Evolutionary conservation across 73 alveolate species (phyloP).

Genomic region (Stentor roeselii): DNA sequence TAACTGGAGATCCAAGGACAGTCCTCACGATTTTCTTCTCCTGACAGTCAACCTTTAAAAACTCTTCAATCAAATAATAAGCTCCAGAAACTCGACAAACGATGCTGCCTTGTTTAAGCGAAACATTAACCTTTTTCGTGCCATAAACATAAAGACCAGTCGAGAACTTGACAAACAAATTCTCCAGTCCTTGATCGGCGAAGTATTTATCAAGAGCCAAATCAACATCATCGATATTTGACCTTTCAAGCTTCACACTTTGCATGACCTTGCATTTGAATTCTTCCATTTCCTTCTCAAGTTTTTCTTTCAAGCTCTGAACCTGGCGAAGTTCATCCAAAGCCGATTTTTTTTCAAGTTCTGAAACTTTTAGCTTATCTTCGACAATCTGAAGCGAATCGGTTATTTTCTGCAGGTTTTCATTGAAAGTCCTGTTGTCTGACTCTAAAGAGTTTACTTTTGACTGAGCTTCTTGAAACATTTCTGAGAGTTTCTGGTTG

Average conservation of each 20-base stretch:
- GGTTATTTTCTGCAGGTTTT: too few species aligned
- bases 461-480: too few species aligned
- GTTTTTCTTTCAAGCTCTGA: background rate
- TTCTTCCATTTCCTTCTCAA: background rate
- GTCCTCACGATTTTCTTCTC: background rate
- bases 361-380: background rate
- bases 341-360: too few species aligned
- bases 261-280: background rate
- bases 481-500: background rate
- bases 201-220: background rate
- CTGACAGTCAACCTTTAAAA: background rate
- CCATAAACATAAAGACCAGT: slow-evolving; percentile 3
- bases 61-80: background rate
- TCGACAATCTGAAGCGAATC: background rate
- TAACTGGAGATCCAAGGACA: background rate
- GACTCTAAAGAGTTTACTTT: background rate
- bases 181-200: background rate
- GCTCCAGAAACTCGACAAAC: slow-evolving; percentile 9
- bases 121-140: background rate
- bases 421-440: too few species aligned
- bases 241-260: background rate
- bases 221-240: background rate
- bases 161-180: background rate
- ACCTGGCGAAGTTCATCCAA: background rate
- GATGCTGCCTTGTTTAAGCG: background rate